Percentiles rank a stretch among this genome's conserved stretches.
These are phyloP conservation scores for Seminavis robusta DNA, from an alignment of 108 stramenopile species.

Conservation along the genomic window DNA sequence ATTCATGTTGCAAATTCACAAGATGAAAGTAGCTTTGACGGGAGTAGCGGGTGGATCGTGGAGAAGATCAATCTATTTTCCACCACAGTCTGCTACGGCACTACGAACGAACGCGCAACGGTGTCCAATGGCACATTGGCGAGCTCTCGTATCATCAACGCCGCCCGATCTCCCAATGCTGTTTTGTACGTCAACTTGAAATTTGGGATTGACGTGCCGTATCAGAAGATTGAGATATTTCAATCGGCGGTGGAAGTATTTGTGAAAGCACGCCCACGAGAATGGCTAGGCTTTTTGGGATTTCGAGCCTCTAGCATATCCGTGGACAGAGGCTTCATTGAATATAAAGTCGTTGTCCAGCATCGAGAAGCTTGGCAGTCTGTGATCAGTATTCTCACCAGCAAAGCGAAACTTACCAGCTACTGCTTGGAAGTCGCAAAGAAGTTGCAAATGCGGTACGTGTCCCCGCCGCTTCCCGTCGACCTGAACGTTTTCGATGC, in stretches of 20 bases:
- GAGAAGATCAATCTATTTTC: constrained; percentile 57
- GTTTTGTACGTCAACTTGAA: constrained; percentile 40
- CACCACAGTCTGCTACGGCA: constrained; percentile 49
- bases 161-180: constrained; percentile 60
- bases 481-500: no score
- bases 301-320: constrained; percentile 60
- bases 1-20: constrained; percentile 41
- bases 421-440: constrained; percentile 60
- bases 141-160: constrained; percentile 65
- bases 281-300: constrained; percentile 51
- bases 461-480: constrained; percentile 58
- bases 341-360: constrained; percentile 50
- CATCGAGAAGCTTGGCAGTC: constrained; percentile 35
- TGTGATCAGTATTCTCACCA: constrained; percentile 31
- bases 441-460: constrained; percentile 66
- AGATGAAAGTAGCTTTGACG: constrained; percentile 1
- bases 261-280: constrained; percentile 56
- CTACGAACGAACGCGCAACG: constrained; percentile 64
- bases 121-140: constrained; percentile 67
- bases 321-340: constrained; percentile 60
- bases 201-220: constrained; percentile 56
- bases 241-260: constrained; percentile 49
- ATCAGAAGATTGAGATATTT: constrained; percentile 44
- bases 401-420: constrained; percentile 53
- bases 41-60: constrained; percentile 56